A percentile compares a stretch with the other conserved stretches of the same genome.
These are phyloP conservation scores for Trichoderma koningiopsis DNA, from an alignment of 2,329 filamentous ascomycete genomes.

Conservation along the genomic window DNA sequence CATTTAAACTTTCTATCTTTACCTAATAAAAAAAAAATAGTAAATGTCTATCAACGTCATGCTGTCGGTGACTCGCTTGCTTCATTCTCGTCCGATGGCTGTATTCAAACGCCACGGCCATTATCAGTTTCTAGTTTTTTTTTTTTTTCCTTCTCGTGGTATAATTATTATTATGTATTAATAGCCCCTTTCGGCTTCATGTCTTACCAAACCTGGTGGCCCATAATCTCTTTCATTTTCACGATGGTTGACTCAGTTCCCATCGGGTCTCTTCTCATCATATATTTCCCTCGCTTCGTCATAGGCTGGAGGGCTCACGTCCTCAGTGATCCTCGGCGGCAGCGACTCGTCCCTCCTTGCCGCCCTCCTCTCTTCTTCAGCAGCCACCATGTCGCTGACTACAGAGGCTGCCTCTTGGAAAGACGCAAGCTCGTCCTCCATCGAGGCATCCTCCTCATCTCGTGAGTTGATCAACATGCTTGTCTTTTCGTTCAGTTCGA, in stretches of 20 bases:
- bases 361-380: slow-evolving; percentile 45
- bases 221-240: background rate
- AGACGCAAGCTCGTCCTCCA: slow-evolving; percentile 53
- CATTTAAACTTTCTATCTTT: background rate
- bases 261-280: background rate
- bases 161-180: background rate
- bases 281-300: slow-evolving; percentile 26
- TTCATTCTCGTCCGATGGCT: background rate
- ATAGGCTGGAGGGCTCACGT: slow-evolving; percentile 31
- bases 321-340: slow-evolving; percentile 14
- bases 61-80: background rate
- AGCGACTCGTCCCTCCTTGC: background rate
- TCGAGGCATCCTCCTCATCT: slow-evolving; percentile 30
- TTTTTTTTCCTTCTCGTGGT: background rate
- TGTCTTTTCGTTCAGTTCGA: slow-evolving; percentile 16
- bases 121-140: background rate
- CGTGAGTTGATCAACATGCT: background rate
- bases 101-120: background rate
- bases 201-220: background rate
- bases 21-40: background rate
- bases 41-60: background rate
- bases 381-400: slow-evolving; percentile 50
- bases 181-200: background rate
- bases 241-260: background rate
- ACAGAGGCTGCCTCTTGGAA: slow-evolving; percentile 51